Base-by-base conservation (phyloP, 179 eudicot genomes). In the Sideroxylon spinosum region DNA sequence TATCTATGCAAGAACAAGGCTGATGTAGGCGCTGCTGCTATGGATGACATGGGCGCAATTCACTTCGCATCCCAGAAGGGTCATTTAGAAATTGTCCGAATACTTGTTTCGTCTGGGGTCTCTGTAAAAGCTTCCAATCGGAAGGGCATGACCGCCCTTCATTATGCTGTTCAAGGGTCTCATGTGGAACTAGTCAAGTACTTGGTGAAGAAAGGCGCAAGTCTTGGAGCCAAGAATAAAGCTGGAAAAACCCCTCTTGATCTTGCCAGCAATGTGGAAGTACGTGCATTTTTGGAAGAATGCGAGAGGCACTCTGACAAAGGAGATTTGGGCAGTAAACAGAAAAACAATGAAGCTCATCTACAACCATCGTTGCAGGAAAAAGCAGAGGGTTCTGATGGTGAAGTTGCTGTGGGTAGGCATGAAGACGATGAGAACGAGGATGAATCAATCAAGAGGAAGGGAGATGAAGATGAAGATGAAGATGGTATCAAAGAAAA, bases 61-160 rank as follows among this genome's bases (percentile, higher is more conserved):
- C 99, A 95, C 85, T 95, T 95, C 79, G 99, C 98, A 26, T 82
- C 98, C 68, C 99, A 95, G 68, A 95, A 89, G 85, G 99, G 98
- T 64, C 97, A 95, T 74, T 81, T 93, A 65, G 97, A 93, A 84
- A 95, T 89, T 44, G 88, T 93, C 60, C 84, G 84, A 68, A 79
- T 87, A 61, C 97, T 95, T 2, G 71, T 95, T 20, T 69, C 92
- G 4, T 84, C 88, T 13, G 97, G 99, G 16, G 91, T 82, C 75
- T 90, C 99, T 5, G 78, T 90, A 22, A 95, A 91, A 84, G 82
- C 93, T 65, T 48, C 63, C 68, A 95, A 87, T 76, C 90, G 99
- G 59, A 95, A 95, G 84, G 98, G 99, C 82, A 87, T 93, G 94
- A 93, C 88, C 37, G 90, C 97, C 57, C 92, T 95, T 68, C 98